A percentile compares a stretch with the other conserved stretches of the same genome.
phyloP scores from a whole-genome alignment of 495 filamentous ascomycete species.

The Neurospora tetraspora region DNA sequence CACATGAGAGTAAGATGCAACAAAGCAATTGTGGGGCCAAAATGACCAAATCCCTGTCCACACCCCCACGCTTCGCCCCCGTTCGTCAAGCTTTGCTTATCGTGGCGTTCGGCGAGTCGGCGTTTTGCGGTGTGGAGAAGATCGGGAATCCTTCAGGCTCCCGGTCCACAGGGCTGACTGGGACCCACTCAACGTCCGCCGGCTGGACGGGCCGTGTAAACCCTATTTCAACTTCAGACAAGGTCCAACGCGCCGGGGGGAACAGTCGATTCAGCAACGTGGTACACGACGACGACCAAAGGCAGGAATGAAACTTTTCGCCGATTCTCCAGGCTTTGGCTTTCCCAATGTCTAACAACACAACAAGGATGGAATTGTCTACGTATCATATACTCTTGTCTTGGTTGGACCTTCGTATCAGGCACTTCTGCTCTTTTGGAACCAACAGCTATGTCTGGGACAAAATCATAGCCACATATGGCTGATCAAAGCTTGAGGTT shows the following conservation, averaged over 20 bases:
- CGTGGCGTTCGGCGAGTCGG: background rate
- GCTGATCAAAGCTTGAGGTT: background rate
- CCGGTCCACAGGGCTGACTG: too few relatives aligned
- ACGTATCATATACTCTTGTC: background rate
- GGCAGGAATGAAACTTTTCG: background rate
- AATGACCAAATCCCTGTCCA: background rate
- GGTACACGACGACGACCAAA: too few relatives aligned
- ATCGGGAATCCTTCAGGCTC: background rate
- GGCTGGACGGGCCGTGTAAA: too few relatives aligned
- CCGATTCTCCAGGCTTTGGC: background rate
- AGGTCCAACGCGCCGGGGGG: too few relatives aligned
- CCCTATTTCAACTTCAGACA: too few relatives aligned
- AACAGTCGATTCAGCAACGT: too few relatives aligned
- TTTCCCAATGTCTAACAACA: background rate
- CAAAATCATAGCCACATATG: background rate
- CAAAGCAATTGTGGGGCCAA: background rate
- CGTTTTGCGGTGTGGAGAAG: background rate
- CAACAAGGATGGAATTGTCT: too few relatives aligned
- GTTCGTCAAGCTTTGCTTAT: background rate
- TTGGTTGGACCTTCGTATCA: conserved; percentile 1
- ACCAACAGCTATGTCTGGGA: background rate
- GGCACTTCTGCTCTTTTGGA: background rate
- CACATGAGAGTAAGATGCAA: too few relatives aligned
- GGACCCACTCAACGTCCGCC: too few relatives aligned
- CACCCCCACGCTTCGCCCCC: background rate